Evolutionary conservation across 805 yeast genomes (phyloP).

Genomic region (Starmerella davenportii): DNA sequence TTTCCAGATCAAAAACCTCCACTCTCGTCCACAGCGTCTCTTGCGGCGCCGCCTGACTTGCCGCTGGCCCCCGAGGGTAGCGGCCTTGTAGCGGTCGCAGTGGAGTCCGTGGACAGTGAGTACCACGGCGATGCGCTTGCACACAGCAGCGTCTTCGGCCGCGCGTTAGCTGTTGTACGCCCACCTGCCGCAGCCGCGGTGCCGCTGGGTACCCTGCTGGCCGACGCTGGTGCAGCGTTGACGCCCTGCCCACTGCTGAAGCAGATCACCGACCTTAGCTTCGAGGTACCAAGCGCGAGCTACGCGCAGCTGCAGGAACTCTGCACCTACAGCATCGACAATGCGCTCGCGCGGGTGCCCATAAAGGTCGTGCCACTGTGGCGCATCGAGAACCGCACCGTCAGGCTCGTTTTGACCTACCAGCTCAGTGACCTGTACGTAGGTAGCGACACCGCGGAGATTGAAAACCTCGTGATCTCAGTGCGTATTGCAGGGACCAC

Average conservation of each 20-base stretch:
- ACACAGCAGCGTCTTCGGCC: conserved; percentile 58
- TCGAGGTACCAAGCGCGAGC: conserved; percentile 24
- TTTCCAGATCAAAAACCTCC: conserved; percentile 12
- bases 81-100: conserved; percentile 53
- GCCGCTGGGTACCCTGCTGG: conserved; percentile 13
- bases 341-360: conserved; percentile 35
- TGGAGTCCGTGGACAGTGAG: conserved; percentile 66
- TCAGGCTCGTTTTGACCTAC: conserved; percentile 64
- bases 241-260: conserved; percentile 12
- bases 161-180: conserved; percentile 36
- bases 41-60: conserved; percentile 14
- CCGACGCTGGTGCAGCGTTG: conserved; percentile 14
- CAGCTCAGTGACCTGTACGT: conserved; percentile 35
- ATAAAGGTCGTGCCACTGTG: conserved; percentile 62
- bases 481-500: conserved; percentile 40
- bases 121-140: conserved; percentile 48
- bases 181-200: neutral
- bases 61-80: conserved; percentile 19
- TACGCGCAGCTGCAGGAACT: conserved; percentile 35
- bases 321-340: conserved; percentile 44
- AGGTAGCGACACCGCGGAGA: conserved; percentile 25
- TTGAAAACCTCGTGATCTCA: conserved; percentile 44
- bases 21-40: conserved; percentile 16
- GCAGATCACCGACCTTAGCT: conserved; percentile 13
- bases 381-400: conserved; percentile 73